A percentile compares a stretch with the other conserved stretches of the same genome.
Evolutionary conservation across 768 basidiomycete genomes (phyloP).

Genomic region (Russula vinacea): DNA sequence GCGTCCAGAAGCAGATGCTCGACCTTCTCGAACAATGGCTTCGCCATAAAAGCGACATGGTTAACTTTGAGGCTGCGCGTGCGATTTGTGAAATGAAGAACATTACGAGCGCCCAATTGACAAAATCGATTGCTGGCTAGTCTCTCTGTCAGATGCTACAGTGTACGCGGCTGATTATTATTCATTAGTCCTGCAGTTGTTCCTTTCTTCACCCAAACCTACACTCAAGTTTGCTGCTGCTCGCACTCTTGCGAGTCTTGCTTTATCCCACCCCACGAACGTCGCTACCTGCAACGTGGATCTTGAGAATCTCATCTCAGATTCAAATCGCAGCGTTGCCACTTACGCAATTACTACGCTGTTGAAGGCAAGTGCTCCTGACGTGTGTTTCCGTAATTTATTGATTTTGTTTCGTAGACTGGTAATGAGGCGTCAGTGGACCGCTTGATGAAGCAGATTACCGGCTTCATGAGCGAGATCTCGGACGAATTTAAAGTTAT

Average conservation of each 20-base stretch:
- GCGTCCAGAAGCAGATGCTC: constrained; percentile 87
- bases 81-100: constrained; percentile 96
- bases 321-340: constrained; percentile 92
- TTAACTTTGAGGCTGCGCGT: constrained; percentile 97
- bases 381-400: constrained; percentile 13
- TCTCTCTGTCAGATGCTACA: constrained; percentile 11
- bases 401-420: constrained; percentile 51
- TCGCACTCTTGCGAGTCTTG: constrained; percentile 86
- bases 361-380: constrained; percentile 64
- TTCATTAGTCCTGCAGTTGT: constrained; percentile 79
- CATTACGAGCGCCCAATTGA: constrained; percentile 71
- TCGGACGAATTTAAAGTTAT: constrained; percentile 99
- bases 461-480: constrained; percentile 98
- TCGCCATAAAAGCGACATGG: constrained; percentile 99
- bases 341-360: constrained; percentile 98
- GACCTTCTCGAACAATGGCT: constrained; percentile 94
- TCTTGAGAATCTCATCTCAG: constrained; percentile 93
- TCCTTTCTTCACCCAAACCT: constrained; percentile 92
- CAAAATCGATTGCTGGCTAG: constrained; percentile 85
- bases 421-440: constrained; percentile 99
- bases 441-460: constrained; percentile 98
- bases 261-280: constrained; percentile 78
- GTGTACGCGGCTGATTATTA: not conserved
- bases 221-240: constrained; percentile 97
- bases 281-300: constrained; percentile 95